Evolutionary conservation across 2,329 filamentous ascomycete genomes (phyloP), one percentile per base, ranked within the genome.

Genomic region (Colletotrichum tanaceti): DNA sequence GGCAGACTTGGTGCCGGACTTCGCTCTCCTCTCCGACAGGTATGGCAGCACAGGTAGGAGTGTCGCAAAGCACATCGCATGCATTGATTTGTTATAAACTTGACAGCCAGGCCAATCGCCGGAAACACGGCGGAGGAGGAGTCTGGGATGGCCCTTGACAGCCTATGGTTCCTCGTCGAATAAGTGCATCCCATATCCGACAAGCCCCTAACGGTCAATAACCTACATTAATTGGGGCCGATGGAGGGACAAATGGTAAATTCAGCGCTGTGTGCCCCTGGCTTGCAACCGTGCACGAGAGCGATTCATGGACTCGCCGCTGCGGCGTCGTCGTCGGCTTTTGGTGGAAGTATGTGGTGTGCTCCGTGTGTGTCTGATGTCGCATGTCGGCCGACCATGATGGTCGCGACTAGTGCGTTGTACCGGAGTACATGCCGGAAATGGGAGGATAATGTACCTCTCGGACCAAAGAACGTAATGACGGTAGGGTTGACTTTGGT

Each of bases 341-440:
- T 41, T 35, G 50, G 28, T 47, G 28, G 28, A 16, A 24, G 14
- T 47, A n/a, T 55, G 55, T 60, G 49, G n/a, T 46, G n/a, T 20
- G 32, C 32, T 18, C 7, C 65, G 14, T 54, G 61, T 52, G 54
- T 68, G 62, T 69, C 62, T 66, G 66, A 69, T 69, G 66, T 69
- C 55, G 66, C 62, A 69, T 61, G 62, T 66, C 62, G 63, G 46
- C 54, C 50, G 39, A 69, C 46, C 44, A 49, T 50, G 38, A 57
- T 61, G 62, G 54, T 13, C 50, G 50, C 61, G 43, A 57, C 57
- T 35, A 50, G 50, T 43, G 46, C 14, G n/a, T 52, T 57, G 66
- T 69, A 66, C 62, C n/a, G 0, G 4, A 44, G 55, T 61, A 69
- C 65, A 1, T 68, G 5, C n/a, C 14, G 16, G 16, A 5, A 44